Conservation (phyloP, 768 basidiomycete species). For the Hygrophoropsis aurantiaca region DNA sequence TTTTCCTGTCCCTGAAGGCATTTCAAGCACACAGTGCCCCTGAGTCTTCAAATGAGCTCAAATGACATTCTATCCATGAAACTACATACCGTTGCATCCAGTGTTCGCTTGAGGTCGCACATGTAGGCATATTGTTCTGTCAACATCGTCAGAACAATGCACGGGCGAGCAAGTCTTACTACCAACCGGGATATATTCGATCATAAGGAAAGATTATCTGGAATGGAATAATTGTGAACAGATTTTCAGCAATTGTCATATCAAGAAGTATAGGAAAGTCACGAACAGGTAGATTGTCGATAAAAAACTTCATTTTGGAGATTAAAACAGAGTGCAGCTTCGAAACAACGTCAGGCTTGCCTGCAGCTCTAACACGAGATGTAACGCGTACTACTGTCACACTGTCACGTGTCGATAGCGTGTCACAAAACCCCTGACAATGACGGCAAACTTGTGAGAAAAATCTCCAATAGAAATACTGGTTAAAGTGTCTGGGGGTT, state of each 20-base stretch:
- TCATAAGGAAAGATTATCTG: constrained; percentile 92
- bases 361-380: neutral
- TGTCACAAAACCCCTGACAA: neutral
- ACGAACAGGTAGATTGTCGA: constrained; percentile 75
- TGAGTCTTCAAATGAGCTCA: constrained; percentile 29
- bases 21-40: constrained; percentile 99
- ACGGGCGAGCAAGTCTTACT: neutral
- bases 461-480: no score
- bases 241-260: neutral
- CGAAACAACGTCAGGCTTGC: neutral
- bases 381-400: neutral
- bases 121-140: constrained; percentile 99
- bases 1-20: constrained; percentile 99
- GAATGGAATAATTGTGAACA: neutral
- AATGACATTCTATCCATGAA: constrained; percentile 1
- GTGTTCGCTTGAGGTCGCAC: constrained; percentile 95
- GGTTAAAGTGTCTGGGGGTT: no score
- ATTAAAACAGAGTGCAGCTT: neutral
- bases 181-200: constrained; percentile 90
- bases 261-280: constrained; percentile 12
- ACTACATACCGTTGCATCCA: constrained; percentile 81
- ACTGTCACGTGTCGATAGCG: neutral
- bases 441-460: no score
- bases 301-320: constrained; percentile 71
- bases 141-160: constrained; percentile 7